Evolutionary conservation across 768 basidiomycete species (phyloP), one percentile per base, ranked within the genome.

Genomic region (Gymnopilus dilepis): DNA sequence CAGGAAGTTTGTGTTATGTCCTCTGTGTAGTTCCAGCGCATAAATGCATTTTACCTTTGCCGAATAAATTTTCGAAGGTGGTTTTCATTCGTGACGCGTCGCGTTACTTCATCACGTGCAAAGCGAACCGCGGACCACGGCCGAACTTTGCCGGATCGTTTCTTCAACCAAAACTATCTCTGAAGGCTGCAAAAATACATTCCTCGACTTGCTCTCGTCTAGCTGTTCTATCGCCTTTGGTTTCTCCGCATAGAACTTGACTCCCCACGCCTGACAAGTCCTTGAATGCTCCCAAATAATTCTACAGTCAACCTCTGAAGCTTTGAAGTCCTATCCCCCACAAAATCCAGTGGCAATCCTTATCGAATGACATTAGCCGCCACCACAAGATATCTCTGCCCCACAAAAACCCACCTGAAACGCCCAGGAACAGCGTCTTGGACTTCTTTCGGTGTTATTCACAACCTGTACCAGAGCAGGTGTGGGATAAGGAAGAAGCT

Each of bases 401-500:
- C 52, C 34, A 30, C n/a, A 45, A 12, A 54, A 45, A 13, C 17
- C 12, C 19, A 45, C 43, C 55, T 30, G 47, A 50, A 47, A 50
- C 47, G 47, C 47, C 24, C 30, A 50, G 47, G 47, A 19, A 47
- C 47, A 17, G 28, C 47, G 28, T 28, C 4, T 28, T 50, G 24
- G 15, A 50, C 47, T 50, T 50, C 47, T 50, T 50, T 50, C 47
- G 47, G 47, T 26, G 15, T 50, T 50, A 31, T 50, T 7, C 26
- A 17, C 28, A 13, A 30, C 31, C n/a, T 9, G 33, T 9, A 42
- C 54, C 26, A 15, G 28, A 50, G 28, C n/a, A 52, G n/a, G 41
- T 58, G 61, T 58, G 56, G 52, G 57, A 63, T 34, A 43, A 22
- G 41, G 41, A 8, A 38, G 52, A 33, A 43, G 40, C 38, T 37